Evolutionary conservation across 1,139 yeast genomes (phyloP).

Genomic region (Meyerozyma athensensis): DNA sequence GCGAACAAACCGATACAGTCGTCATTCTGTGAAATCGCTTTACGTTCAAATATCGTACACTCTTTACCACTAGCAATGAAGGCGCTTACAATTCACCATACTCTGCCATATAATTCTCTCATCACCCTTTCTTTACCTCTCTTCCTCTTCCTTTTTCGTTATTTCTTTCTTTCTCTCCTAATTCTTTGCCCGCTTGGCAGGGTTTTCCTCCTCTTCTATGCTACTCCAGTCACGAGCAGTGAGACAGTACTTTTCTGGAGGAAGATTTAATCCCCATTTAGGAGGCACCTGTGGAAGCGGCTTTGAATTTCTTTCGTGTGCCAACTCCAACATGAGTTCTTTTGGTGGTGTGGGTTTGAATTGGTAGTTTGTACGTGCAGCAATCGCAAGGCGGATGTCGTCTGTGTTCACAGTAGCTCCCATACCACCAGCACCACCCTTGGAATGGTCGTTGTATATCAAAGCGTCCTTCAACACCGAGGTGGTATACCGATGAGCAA

Average conservation of each 20-base stretch:
- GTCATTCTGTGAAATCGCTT: too few relatives aligned
- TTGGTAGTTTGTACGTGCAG: conserved; percentile 89
- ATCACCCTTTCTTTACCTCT: not conserved
- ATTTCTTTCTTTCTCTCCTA: not conserved
- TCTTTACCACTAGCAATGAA: too few relatives aligned
- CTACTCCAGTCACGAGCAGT: conserved; percentile 75
- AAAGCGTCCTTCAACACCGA: conserved; percentile 86
- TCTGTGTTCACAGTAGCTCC: conserved; percentile 65
- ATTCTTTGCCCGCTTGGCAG: not conserved
- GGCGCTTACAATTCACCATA: too few relatives aligned
- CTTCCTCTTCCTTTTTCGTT: not conserved
- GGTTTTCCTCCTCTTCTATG: conserved; percentile 9
- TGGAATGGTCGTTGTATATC: conserved; percentile 79
- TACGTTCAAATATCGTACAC: too few relatives aligned
- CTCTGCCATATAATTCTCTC: too few relatives aligned
- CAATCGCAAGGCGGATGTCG: conserved; percentile 87
- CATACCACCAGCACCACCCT: conserved; percentile 17
- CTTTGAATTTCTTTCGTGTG: conserved; percentile 85
- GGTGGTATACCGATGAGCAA: conserved; percentile 86
- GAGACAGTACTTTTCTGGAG: conserved; percentile 95
- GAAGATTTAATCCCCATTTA: conserved; percentile 87
- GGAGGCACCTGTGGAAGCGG: conserved; percentile 91
- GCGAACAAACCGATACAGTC: too few relatives aligned
- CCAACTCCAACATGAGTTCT: conserved; percentile 82
- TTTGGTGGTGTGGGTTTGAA: conserved; percentile 96